Base-by-base conservation (phyloP, 371 early-diverging fungal species). In the Nematocida sp. region DNA sequence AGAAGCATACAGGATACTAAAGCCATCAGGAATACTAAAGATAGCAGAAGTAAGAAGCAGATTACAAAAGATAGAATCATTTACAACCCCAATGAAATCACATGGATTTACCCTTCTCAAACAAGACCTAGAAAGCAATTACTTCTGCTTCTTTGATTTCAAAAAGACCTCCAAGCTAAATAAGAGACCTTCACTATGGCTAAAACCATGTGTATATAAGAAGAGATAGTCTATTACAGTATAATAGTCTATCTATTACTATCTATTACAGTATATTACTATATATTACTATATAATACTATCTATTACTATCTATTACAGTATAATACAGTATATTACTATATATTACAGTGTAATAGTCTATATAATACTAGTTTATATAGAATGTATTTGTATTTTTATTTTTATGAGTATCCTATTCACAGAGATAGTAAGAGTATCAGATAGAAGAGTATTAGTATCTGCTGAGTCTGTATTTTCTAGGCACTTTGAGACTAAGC, bases 1-100 rank as follows among this genome's bases (percentile, higher is more conserved):
- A 60, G 99, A 96, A 81, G 93, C 93, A 0, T 84, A 88, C 65
- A 86, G 96, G 55, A 89, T 95, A 7, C 67, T 95, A 53, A 92
- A 90, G 81, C 75, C 83, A 34, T 87, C 85, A 88, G 90, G 87
- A 67, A 83, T 77, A 11, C 46, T 70, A 21, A 54, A 78, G 49
- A 55, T 80, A 27, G 79, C 80, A 23, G 83, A 83, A 48, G 79
- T 81, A 19, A 25, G 55, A 51, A 83, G 83, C 48, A 62, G 83
- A 57, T 47, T 83, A 27, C 32, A 34, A 5, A 78, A 75, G 37
- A 63, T 79, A 41, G 61, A 77, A 21, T 51, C 23, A 1, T 79
- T 83, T 49, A 54, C 66, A 13, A 48, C 58, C 19, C 63, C 76
- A 19, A 32, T 83, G 53, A 63, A 76, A 27, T 49, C 43, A 35